Base-by-base conservation (phyloP, 257 asterid species). In the Nyctanthes arbortristis region DNA sequence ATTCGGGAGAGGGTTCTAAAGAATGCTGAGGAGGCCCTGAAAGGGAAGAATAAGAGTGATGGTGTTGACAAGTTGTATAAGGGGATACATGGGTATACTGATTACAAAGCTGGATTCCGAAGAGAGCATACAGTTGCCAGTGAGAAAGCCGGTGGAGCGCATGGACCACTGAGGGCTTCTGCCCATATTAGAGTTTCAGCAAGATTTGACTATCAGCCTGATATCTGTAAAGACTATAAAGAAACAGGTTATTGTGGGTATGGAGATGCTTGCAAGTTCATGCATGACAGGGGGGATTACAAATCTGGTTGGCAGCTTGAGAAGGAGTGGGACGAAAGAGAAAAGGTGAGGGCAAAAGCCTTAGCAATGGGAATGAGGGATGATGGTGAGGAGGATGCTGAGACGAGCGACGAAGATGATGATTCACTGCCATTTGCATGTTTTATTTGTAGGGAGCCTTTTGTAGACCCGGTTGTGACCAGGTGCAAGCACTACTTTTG, bases 201-300 rank as follows among this genome's bases (percentile, higher is more conserved):
- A 1, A 86, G 99, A 78, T 94, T 94, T 47, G 99, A 94, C 61
- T 94, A 91, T 78, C 99, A 94, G 84, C 99, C 97, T 0, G 97
- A 94, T 68, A 89, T 94, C 33, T 94, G 97, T 60, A 94, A 94
- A 74, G 99, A 94, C 73, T 88, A 91, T 75, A 91, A 94, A 67
- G 97, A 91, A 78, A 94, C 97, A 10, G 97, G 99, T 29, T 91
- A 91, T 73, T 94, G 97, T 80, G 99, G 99, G 49, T 91, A 94
- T 67, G 99, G 97, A 18, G 97, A 94, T 82, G 74, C 97, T 0
- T 91, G 97, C 77, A 94, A 94, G 82, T 91, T 94, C 76, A 86
- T 91, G 99, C 97, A 94, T 61, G 97, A 91, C 69, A 84, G 97
- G 0, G 99, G 99, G 30, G 99, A 91, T 75, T 94, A 94, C 68